These are phyloP conservation scores for Entomortierella chlamydospora DNA, from an alignment of 192 early-diverging fungal species.

Conservation along the genomic window DNA sequence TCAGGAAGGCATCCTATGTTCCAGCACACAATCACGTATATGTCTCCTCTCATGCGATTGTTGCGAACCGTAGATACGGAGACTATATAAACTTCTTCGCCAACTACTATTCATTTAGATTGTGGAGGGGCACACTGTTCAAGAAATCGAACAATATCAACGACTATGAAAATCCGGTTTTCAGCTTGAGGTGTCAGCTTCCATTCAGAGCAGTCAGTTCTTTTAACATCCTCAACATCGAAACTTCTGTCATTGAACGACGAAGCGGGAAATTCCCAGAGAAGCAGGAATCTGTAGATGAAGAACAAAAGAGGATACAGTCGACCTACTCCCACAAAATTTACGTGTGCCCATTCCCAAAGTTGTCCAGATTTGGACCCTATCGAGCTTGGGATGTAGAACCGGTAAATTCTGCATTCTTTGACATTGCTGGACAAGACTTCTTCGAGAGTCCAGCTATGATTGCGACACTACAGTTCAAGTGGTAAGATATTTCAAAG, in stretches of 20 bases:
- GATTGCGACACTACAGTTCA: slow-evolving; percentile 39
- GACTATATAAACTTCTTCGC: slow-evolving; percentile 17
- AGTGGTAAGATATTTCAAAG: slow-evolving; percentile 17
- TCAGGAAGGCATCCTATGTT: slow-evolving; percentile 40
- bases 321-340: slow-evolving; percentile 28
- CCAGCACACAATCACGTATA: slow-evolving; percentile 36
- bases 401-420: slow-evolving; percentile 19
- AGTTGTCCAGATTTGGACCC: slow-evolving; percentile 23
- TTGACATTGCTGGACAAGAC: slow-evolving; percentile 42
- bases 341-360: slow-evolving; percentile 46
- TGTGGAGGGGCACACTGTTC: background rate
- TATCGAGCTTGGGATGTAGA: slow-evolving; percentile 4
- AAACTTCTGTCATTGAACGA: slow-evolving; percentile 10
- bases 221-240: slow-evolving; percentile 10
- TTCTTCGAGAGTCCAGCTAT: slow-evolving; percentile 52
- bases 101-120: slow-evolving; percentile 16
- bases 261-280: slow-evolving; percentile 11
- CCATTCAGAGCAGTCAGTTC: slow-evolving; percentile 18
- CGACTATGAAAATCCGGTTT: slow-evolving; percentile 37
- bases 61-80: slow-evolving; percentile 29
- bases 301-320: slow-evolving; percentile 9
- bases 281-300: slow-evolving; percentile 5
- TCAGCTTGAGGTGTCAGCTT: slow-evolving; percentile 29
- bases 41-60: slow-evolving; percentile 33
- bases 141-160: slow-evolving; percentile 47